Evolutionary conservation across 306 rosid species (phyloP).

Genomic region (Rosa rugosa): DNA sequence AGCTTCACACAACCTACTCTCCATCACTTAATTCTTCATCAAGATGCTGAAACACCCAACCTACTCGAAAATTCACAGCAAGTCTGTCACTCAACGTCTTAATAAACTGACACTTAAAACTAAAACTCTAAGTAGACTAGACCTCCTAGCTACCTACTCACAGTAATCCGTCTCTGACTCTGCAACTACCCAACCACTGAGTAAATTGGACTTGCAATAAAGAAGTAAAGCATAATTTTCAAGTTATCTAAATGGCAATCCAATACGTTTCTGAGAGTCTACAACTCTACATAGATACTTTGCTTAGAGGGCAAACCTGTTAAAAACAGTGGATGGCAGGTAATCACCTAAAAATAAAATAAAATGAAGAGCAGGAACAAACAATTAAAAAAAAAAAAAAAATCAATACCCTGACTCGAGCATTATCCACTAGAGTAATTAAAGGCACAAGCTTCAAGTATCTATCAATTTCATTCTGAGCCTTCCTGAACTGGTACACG

Average conservation of each 20-base stretch:
- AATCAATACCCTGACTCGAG: conserved; percentile 86
- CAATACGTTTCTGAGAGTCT: background rate
- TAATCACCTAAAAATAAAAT: background rate
- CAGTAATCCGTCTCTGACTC: conserved; percentile 20
- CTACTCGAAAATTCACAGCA: background rate
- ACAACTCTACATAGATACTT: background rate
- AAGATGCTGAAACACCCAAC: background rate
- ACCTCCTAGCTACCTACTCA: conserved; percentile 15
- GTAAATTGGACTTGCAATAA: conserved; percentile 18
- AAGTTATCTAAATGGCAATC: background rate
- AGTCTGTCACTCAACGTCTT: background rate
- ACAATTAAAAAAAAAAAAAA: conserved; percentile 12
- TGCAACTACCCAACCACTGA: conserved; percentile 19
- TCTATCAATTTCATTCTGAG: conserved; percentile 93
- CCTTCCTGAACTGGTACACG: conserved; percentile 93
- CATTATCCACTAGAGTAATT: conserved; percentile 90
- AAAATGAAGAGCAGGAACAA: conserved; percentile 13
- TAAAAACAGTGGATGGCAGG: background rate
- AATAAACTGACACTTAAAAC: background rate
- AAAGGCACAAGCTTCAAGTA: conserved; percentile 85
- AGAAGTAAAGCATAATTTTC: background rate
- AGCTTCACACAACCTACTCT: background rate
- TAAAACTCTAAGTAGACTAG: background rate
- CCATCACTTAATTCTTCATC: background rate
- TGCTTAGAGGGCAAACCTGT: background rate